A percentile compares a stretch with the other conserved stretches of the same genome.
phyloP scores from a whole-genome alignment of 176 grass and related monocot genomes.

The Eragrostis curvula region DNA sequence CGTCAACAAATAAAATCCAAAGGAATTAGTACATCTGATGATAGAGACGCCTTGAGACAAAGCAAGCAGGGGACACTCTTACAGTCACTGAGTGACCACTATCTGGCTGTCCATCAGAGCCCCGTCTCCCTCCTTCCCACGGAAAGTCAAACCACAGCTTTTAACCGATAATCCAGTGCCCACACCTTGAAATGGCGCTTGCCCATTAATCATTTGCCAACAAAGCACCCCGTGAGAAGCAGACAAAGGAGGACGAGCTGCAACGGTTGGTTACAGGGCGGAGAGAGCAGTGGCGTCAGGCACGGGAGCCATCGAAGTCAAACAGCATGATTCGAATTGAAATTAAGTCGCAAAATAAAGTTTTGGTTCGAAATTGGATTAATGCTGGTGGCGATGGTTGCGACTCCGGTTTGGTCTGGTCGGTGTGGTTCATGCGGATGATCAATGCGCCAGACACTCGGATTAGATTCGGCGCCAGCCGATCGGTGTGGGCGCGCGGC shows the following conservation, averaged over 20 bases:
- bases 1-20: too few species aligned
- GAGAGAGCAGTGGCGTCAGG: neutral
- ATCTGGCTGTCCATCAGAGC: neutral
- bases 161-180: neutral
- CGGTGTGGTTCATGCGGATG: conserved; percentile 39
- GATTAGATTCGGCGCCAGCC: neutral
- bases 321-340: neutral
- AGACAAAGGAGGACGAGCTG: conserved; percentile 9
- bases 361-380: neutral
- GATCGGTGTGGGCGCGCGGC: neutral
- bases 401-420: neutral
- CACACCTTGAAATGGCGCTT: conserved; percentile 18
- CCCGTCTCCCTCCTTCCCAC: neutral
- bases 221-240: conserved; percentile 19
- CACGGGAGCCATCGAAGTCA: neutral
- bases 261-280: neutral
- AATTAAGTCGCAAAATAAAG: neutral
- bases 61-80: neutral
- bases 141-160: conserved; percentile 36
- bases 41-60: neutral
- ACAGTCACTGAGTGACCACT: neutral
- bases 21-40: neutral
- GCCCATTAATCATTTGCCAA: conserved; percentile 43
- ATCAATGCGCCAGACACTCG: conserved; percentile 23
- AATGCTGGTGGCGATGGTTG: neutral